Evolutionary conservation across 73 alveolate species (phyloP), one percentile per base, ranked within the genome.

Genomic region (Tetrahymena elliotti): DNA sequence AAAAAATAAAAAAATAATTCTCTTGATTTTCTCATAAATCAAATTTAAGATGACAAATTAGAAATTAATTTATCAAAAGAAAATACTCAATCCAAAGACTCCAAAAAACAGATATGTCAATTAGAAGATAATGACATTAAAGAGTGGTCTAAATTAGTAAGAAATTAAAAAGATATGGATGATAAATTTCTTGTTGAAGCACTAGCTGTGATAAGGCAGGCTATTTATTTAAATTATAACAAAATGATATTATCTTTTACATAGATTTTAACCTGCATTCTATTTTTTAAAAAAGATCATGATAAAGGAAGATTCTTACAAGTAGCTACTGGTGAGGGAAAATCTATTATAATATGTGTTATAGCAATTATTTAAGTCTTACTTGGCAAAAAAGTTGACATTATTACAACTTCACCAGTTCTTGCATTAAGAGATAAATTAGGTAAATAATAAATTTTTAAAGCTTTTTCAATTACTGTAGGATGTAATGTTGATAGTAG

Each of bases 281-380:
- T 53, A 5, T 47, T 54, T 24, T 82, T 82, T 22, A 16, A 15
- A 31, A 6, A 35, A 18, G 24, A 8, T 16, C 2, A 52, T 10
- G 33, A 93, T 16, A 15, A 96, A 97, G 97, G 99, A 96, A 68
- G 93, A 83, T 92, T 97, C 83, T 83, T 94, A 38, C 96, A 97
- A 82, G 96, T 97, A 83, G 95, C 95, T 93, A 97, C 98, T 92
- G 99, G 99, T 37, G 99, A 97, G 95, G 99, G 99, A 37, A 97
- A 97, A 97, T 94, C 98, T 16, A 53, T 97, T 39, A 97, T 97
- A 11, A 95, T 97, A 33, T 94, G 96, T 93, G 93, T 96, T 38
- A 93, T 97, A 15, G 99, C 99, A 4, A 95, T 96, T 94, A 93
- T 83, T 93, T 93, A 93, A 83, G 95, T 96, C 6, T 84, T 97